A percentile compares a stretch with the other conserved stretches of the same genome.
Evolutionary conservation across 345 rosid species (phyloP).

Genomic region (Gossypium arboreum): DNA sequence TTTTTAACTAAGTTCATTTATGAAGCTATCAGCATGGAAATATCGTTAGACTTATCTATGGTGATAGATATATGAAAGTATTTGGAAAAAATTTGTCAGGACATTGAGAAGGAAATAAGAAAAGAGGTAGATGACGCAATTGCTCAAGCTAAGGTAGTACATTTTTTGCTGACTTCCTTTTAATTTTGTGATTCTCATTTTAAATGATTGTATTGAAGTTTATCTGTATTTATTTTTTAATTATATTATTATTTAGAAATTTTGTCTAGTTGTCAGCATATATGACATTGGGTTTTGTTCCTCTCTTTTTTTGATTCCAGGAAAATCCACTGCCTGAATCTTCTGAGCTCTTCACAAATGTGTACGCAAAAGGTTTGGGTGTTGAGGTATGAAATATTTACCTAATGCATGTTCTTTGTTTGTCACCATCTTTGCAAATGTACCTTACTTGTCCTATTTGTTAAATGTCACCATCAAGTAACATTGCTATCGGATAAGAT

Average conservation of each 20-base stretch:
- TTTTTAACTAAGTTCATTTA: not conserved
- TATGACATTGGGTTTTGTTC: not conserved
- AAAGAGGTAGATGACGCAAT: conserved; percentile 93
- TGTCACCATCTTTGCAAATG: not conserved
- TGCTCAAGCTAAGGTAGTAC: conserved; percentile 87
- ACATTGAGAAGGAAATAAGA: conserved; percentile 82
- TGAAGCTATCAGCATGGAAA: not conserved
- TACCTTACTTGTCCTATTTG: not conserved
- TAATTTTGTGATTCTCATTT: not conserved
- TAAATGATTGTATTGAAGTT: not conserved
- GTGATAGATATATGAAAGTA: not conserved
- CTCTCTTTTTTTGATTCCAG: conserved; percentile 37
- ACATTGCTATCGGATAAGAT: not conserved
- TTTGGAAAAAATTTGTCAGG: conserved; percentile 36
- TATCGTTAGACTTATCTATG: not conserved
- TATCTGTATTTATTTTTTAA: not conserved
- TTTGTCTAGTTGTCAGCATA: not conserved
- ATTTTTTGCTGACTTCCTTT: not conserved
- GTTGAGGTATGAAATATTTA: conserved; percentile 51
- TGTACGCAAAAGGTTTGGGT: conserved; percentile 72
- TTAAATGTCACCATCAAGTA: not conserved
- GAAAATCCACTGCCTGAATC: conserved; percentile 95
- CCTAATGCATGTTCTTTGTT: not conserved
- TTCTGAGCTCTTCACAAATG: conserved; percentile 77
- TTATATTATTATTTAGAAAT: not conserved